These are phyloP conservation scores for Starmerella sirachaensis DNA, from an alignment of 805 yeast species.

Conservation along the genomic window DNA sequence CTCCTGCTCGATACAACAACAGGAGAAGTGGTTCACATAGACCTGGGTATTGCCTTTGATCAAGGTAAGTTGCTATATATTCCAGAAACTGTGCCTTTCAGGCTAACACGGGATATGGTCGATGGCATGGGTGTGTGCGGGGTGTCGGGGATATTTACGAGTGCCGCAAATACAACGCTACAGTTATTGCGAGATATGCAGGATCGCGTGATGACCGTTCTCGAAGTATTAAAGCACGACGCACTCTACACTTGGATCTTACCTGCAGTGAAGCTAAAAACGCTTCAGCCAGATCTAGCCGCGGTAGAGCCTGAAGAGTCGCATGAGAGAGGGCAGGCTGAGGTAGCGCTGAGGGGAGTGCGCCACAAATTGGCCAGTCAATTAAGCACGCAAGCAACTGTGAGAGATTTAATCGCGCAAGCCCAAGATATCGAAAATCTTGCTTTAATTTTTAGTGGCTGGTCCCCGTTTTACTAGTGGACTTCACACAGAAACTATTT, in stretches of 20 bases:
- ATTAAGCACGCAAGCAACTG: conserved; percentile 71
- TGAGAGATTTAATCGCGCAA: conserved; percentile 64
- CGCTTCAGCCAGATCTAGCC: background rate
- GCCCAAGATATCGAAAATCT: conserved; percentile 60
- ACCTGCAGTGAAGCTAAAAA: conserved; percentile 47
- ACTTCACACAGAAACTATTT: too few relatives aligned
- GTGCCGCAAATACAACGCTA: conserved; percentile 62
- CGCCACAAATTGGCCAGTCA: conserved; percentile 58
- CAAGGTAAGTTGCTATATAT: conserved; percentile 74
- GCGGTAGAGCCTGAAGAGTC: conserved; percentile 1
- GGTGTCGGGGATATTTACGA: conserved; percentile 59
- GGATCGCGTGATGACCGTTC: conserved; percentile 62
- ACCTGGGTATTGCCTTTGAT: conserved; percentile 91
- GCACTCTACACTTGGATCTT: conserved; percentile 87
- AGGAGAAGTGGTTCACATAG: conserved; percentile 94
- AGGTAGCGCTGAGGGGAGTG: conserved; percentile 63
- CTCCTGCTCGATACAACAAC: conserved; percentile 64
- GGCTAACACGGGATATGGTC: conserved; percentile 78
- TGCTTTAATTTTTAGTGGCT: conserved; percentile 52
- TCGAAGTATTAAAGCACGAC: conserved; percentile 82
- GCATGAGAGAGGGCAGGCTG: conserved; percentile 47
- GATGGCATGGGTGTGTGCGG: conserved; percentile 93
- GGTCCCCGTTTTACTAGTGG: conserved; percentile 29
- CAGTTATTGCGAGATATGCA: conserved; percentile 51
- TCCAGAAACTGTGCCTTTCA: conserved; percentile 89